These are phyloP conservation scores for Panicum virgatum DNA, from an alignment of 202 grass and related monocot species.

Conservation along the genomic window DNA sequence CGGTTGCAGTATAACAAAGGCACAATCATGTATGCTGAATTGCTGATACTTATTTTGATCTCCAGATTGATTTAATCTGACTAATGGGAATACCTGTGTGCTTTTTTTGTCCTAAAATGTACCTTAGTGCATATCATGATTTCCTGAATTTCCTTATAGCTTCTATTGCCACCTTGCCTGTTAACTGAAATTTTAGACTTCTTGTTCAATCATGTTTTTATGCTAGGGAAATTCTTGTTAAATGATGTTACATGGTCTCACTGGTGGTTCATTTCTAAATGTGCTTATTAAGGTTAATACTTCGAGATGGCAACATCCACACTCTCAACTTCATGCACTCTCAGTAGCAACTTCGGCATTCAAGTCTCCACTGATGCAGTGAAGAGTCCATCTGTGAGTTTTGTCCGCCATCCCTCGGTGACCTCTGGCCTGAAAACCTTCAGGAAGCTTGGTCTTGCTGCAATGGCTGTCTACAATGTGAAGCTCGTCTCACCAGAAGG, in stretches of 20 bases:
- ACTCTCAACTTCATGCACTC: neutral
- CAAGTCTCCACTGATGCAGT: neutral
- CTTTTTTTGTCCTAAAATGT: neutral
- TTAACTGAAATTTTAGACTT: neutral
- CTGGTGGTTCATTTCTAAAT: neutral
- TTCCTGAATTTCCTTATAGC: neutral
- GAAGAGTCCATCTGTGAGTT: constrained; percentile 44
- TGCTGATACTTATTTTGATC: neutral
- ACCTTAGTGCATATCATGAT: neutral
- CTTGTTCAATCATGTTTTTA: no score
- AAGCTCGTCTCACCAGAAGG: constrained; percentile 68
- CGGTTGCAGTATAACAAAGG: neutral
- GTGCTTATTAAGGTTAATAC: neutral
- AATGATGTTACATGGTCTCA: neutral
- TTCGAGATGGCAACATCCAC: neutral
- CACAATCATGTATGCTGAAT: neutral
- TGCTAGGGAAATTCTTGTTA: neutral
- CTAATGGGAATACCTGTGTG: neutral
- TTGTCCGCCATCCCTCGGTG: constrained; percentile 27
- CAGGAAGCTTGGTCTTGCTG: constrained; percentile 46
- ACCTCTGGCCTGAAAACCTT: constrained; percentile 47
- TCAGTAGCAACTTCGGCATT: neutral
- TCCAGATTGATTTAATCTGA: neutral
- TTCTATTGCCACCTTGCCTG: neutral
- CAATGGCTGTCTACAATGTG: constrained; percentile 77